phyloP scores from a whole-genome alignment of 2,329 filamentous ascomycete species.

The Hirsutella thompsonii region DNA sequence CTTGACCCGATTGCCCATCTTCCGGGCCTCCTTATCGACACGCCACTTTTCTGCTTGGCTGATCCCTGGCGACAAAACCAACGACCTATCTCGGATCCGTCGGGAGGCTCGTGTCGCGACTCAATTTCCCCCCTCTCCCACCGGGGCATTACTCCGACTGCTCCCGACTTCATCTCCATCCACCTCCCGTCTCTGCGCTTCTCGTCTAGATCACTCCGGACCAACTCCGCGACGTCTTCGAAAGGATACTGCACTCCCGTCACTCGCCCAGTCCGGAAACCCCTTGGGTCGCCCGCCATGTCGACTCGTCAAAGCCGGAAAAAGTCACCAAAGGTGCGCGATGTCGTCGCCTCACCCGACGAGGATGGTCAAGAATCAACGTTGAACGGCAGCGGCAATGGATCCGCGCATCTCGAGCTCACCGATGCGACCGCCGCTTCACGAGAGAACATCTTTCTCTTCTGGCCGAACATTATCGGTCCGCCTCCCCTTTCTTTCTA shows the following conservation, averaged over 20 bases:
- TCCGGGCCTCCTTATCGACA: no score
- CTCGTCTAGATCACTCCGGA: no score
- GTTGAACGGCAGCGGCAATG: slow-evolving; percentile 37
- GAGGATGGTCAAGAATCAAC: slow-evolving; percentile 12
- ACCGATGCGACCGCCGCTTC: slow-evolving; percentile 17
- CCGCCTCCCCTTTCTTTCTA: slow-evolving; percentile 13
- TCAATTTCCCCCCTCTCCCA: background rate
- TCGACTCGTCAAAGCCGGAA: slow-evolving; percentile 24
- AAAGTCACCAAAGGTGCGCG: slow-evolving; percentile 22
- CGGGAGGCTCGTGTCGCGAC: background rate
- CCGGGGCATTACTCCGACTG: no score
- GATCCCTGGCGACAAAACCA: no score
- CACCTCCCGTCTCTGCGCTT: no score
- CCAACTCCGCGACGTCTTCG: no score
- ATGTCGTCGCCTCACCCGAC: slow-evolving; percentile 14
- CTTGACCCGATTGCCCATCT: no score
- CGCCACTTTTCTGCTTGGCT: no score
- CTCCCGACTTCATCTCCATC: no score
- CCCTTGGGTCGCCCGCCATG: slow-evolving; percentile 17
- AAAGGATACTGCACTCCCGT: no score
- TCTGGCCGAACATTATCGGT: slow-evolving; percentile 76
- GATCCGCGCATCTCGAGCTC: slow-evolving; percentile 21
- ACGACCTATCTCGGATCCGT: no score
- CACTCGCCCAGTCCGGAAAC: no score
- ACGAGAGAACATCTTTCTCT: slow-evolving; percentile 67